phyloP scores from a whole-genome alignment of 1,284 basidiomycete genomes.

The Anthracocystis walkeri region DNA sequence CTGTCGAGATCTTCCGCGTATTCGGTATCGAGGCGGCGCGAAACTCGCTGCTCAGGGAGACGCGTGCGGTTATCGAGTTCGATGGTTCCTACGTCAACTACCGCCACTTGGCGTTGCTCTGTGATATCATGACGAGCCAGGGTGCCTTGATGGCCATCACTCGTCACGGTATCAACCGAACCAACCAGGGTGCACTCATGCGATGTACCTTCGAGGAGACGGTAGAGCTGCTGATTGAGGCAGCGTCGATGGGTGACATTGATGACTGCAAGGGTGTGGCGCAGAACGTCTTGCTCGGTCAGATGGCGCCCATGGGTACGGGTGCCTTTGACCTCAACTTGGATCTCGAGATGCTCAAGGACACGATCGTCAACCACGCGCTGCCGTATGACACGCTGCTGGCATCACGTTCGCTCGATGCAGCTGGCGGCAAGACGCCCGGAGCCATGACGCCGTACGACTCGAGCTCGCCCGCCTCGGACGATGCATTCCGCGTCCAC shows the following conservation, averaged over 20 bases:
- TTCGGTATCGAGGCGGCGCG: constrained; percentile 98
- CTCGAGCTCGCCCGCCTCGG: constrained; percentile 80
- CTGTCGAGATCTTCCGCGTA: constrained; percentile 94
- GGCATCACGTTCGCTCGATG: constrained; percentile 54
- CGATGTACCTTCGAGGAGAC: constrained; percentile 99
- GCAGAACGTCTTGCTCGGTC: constrained; percentile 97
- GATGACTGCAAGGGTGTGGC: constrained; percentile 98
- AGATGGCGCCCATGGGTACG: constrained; percentile 84
- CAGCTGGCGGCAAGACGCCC: constrained; percentile 63
- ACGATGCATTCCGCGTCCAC: constrained; percentile 74
- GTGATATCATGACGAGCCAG: constrained; percentile 98
- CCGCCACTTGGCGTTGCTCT: constrained; percentile 92
- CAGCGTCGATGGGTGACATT: constrained; percentile 95
- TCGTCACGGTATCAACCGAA: constrained; percentile 98
- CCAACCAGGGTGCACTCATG: constrained; percentile 82
- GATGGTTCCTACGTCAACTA: constrained; percentile 99
- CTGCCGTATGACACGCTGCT: constrained; percentile 77
- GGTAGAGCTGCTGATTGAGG: constrained; percentile 98
- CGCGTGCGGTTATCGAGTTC: constrained; percentile 89
- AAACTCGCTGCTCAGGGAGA: constrained; percentile 89
- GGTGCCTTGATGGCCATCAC: constrained; percentile 98
- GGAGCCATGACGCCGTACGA: constrained; percentile 71
- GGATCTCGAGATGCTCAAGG: constrained; percentile 98
- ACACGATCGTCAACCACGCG: constrained; percentile 96
- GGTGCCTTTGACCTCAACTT: constrained; percentile 91